Evolutionary conservation across 768 basidiomycete species (phyloP).

Genomic region (Naganishia onofrii): DNA sequence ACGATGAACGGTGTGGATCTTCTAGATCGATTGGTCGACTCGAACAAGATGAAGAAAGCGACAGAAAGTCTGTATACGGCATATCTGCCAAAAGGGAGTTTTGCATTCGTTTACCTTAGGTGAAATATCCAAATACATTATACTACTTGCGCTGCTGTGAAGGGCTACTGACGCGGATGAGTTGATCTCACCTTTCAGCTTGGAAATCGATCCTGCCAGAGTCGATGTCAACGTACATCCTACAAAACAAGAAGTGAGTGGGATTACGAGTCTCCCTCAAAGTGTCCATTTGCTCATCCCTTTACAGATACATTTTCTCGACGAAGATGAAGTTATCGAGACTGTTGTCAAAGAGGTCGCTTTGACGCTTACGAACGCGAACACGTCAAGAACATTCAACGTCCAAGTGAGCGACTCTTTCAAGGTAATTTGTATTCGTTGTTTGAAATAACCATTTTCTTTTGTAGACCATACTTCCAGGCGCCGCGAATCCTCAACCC

Average conservation of each 20-base stretch:
- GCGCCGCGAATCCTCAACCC: slow-evolving; percentile 35
- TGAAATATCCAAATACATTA: slow-evolving; percentile 50
- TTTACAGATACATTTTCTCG: slow-evolving; percentile 69
- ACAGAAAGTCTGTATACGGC: slow-evolving; percentile 80
- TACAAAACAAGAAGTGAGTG: slow-evolving; percentile 77
- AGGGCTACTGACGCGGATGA: slow-evolving; percentile 8
- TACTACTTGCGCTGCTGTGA: not conserved
- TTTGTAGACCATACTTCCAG: slow-evolving; percentile 49
- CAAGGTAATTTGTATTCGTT: too few species aligned
- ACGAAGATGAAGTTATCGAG: slow-evolving; percentile 82
- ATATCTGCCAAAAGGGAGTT: slow-evolving; percentile 82
- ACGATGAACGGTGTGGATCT: not conserved
- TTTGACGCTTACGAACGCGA: slow-evolving; percentile 58
- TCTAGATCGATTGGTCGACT: slow-evolving; percentile 87
- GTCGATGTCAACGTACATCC: slow-evolving; percentile 98
- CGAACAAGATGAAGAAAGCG: slow-evolving; percentile 76
- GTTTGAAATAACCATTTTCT: too few species aligned
- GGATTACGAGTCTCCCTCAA: not conserved
- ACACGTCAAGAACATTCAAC: slow-evolving; percentile 53
- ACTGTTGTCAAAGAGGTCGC: slow-evolving; percentile 72
- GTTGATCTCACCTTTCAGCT: slow-evolving; percentile 54
- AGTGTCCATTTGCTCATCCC: not conserved
- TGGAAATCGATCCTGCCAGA: slow-evolving; percentile 77
- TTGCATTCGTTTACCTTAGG: slow-evolving; percentile 93
- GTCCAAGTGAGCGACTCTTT: slow-evolving; percentile 52